Conservation (phyloP, 2,329 filamentous ascomycete genomes). For the Trichoderma brevicompactum region DNA sequence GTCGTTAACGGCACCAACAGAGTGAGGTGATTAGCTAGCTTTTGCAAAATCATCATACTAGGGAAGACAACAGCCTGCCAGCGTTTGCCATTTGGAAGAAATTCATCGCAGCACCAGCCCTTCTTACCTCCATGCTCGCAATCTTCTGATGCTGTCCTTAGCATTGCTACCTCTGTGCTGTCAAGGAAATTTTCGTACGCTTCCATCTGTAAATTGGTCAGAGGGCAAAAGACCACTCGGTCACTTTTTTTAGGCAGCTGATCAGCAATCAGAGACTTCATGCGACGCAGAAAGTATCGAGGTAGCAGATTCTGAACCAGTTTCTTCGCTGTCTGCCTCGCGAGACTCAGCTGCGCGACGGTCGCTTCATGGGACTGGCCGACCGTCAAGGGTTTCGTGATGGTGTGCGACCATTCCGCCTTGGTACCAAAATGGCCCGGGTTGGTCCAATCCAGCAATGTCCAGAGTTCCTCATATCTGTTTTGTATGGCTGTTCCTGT, state of each 20-base stretch:
- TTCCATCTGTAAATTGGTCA: slow-evolving; percentile 77
- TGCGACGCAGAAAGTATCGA: slow-evolving; percentile 85
- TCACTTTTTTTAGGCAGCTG: slow-evolving; percentile 96
- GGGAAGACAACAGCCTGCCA: slow-evolving; percentile 87
- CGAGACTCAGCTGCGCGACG: slow-evolving; percentile 76
- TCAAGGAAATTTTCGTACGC: slow-evolving; percentile 82
- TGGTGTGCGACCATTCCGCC: slow-evolving; percentile 75
- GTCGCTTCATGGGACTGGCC: slow-evolving; percentile 95
- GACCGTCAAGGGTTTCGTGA: slow-evolving; percentile 78
- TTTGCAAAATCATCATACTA: slow-evolving; percentile 78
- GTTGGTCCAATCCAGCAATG: slow-evolving; percentile 93
- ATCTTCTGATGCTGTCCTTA: slow-evolving; percentile 67
- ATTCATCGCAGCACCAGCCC: slow-evolving; percentile 79
- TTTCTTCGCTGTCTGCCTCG: slow-evolving; percentile 79
- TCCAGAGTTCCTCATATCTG: slow-evolving; percentile 97
- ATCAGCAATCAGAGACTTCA: slow-evolving; percentile 89
- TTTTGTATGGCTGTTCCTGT: slow-evolving; percentile 98
- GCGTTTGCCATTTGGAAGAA: slow-evolving; percentile 62
- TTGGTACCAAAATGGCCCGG: slow-evolving; percentile 71
- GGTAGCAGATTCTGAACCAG: slow-evolving; percentile 87
- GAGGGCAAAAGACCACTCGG: slow-evolving; percentile 89
- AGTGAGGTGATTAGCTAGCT: slow-evolving; percentile 90
- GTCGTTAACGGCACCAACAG: slow-evolving; percentile 72
- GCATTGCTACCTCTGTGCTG: slow-evolving; percentile 69
- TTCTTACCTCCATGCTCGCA: slow-evolving; percentile 69